Evolutionary conservation across 192 early-diverging fungal genomes (phyloP).

Genomic region (Pecoramyces ruminantium): DNA sequence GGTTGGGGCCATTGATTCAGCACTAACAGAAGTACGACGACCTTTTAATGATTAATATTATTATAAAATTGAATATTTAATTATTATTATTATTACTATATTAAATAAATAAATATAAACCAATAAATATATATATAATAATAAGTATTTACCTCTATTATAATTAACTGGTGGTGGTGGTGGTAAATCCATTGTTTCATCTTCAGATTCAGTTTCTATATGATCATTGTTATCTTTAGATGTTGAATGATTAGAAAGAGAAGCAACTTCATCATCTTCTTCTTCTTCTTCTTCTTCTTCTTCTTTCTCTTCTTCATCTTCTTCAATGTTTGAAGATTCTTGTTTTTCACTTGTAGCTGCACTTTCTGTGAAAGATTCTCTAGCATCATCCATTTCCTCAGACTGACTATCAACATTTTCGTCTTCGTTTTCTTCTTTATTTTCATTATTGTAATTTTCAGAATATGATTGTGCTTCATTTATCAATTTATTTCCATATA

Average conservation of each 20-base stretch:
- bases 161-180: conserved; percentile 34
- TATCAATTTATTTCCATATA: too few species aligned
- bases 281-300: neutral
- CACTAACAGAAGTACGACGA: conserved; percentile 83
- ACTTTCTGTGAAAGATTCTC: neutral
- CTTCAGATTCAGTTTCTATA: conserved; percentile 44
- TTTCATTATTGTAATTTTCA: neutral
- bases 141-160: conserved; percentile 48
- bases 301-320: neutral
- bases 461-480: neutral
- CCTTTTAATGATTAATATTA: too few species aligned
- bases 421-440: too few species aligned
- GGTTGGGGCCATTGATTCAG: conserved; percentile 90
- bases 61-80: too few species aligned
- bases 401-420: neutral
- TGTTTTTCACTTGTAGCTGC: neutral
- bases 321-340: neutral
- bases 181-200: conserved; percentile 30
- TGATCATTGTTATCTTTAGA: conserved; percentile 39
- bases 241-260: neutral
- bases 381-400: neutral
- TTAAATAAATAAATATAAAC: too few species aligned
- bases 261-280: too few species aligned
- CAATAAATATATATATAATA: too few species aligned
- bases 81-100: too few species aligned